A percentile compares a stretch with the other conserved stretches of the same genome.
These are phyloP conservation scores for Annulohypoxylon moriforme DNA, from an alignment of 495 filamentous ascomycete species.

Conservation along the genomic window DNA sequence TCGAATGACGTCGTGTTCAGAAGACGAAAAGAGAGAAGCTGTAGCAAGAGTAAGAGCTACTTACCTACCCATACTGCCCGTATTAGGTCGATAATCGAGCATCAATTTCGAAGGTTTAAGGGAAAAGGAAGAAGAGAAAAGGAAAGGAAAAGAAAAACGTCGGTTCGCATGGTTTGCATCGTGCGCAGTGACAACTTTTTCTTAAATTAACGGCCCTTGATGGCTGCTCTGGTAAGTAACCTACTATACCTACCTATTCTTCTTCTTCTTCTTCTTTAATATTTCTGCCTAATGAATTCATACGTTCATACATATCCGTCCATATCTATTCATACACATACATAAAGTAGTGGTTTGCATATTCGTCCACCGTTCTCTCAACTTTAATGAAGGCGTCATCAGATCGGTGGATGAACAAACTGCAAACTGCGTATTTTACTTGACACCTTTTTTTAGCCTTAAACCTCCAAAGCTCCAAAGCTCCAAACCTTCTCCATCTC, in stretches of 20 bases:
- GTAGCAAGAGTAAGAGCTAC: background rate
- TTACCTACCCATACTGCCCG: background rate
- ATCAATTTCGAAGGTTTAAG: background rate
- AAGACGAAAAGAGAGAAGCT: background rate
- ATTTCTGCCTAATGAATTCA: conserved; percentile 12
- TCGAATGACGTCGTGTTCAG: conserved; percentile 32
- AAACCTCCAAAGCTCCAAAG: conserved; percentile 3
- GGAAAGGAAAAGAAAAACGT: background rate
- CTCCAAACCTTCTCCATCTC: background rate
- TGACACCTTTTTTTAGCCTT: conserved; percentile 1
- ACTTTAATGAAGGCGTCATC: conserved; percentile 27
- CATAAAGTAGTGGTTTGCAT: background rate
- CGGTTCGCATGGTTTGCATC: background rate
- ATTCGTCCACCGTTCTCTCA: conserved; percentile 11
- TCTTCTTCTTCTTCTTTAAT: background rate
- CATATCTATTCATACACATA: background rate
- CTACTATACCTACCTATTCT: background rate
- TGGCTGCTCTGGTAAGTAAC: conserved; percentile 62
- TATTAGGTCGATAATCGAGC: background rate
- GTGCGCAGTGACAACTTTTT: conserved; percentile 26
- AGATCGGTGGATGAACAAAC: conserved; percentile 46
- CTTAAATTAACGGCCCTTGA: conserved; percentile 43
- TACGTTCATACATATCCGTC: background rate
- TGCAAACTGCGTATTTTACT: background rate
- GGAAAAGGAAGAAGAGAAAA: background rate